Base-by-base conservation (phyloP, 768 basidiomycete genomes). In the Boletellus ananas region DNA sequence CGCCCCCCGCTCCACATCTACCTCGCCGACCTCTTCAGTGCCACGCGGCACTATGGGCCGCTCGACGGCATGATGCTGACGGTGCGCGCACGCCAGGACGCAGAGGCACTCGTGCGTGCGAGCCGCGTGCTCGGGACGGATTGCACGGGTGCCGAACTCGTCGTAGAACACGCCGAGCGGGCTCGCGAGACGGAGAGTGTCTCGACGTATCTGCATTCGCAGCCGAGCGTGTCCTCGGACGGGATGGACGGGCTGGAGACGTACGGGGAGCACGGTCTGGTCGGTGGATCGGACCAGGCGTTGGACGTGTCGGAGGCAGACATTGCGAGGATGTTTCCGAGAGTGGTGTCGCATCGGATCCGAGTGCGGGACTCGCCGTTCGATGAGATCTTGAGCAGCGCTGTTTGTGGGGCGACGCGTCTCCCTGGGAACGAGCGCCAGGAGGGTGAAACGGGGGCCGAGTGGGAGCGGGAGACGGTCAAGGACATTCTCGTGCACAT, bases 231-330 rank as follows among this genome's bases (percentile, higher is more conserved):
- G 18, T 67, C 64, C 18, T 65, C 65, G 12, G 64, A 61, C 6
- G 47, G 43, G 21, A 17, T 65, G 16, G 63, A 61, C 13, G 51
- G 40, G 14, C 55, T 45, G 25, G 63, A 58, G 21, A 50, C 51
- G 1, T 39, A 41, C 13, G 55, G 48, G n/a, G n/a, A 25, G 34
- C 20, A 42, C 23, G 47, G 45, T 43, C 10, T 43, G 16, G 45
- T 34, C 13, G 49, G 53, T 49, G 46, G 47, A 27, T 34, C 42
- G 2, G 63, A 66, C 20, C 59, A 62, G 43, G 58, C 58, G 33
- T 57, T 84, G 54, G 85, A 86, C 50, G 81, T 87, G 4, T 84
- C 84, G 6, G 85, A 88, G 63, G 82, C 83, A 49, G 85, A 91
- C 57, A 75, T 88, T 54, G 85, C 85, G 49, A 76, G 85, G 51